Evolutionary conservation across 495 filamentous ascomycete species (phyloP).

Genomic region (Penicillium daleae): DNA sequence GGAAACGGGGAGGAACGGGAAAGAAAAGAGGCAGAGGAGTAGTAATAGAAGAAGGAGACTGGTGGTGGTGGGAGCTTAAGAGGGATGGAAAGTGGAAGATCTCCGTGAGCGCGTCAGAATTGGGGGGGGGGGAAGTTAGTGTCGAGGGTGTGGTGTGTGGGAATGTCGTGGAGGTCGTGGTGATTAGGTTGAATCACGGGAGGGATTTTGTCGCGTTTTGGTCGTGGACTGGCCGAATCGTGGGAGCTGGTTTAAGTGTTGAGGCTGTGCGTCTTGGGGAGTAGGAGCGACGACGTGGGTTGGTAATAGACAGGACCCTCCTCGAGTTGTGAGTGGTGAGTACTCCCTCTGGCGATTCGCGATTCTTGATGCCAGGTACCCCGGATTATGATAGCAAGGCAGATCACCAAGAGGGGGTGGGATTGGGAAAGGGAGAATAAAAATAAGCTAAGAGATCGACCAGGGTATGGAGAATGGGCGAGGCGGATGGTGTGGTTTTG

Average conservation of each 20-base stretch:
- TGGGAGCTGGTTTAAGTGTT: background rate
- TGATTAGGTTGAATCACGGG: slow-evolving; percentile 5
- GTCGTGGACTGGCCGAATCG: background rate
- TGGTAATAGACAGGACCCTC: background rate
- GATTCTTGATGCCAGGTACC: slow-evolving; percentile 13
- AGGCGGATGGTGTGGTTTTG: slow-evolving; percentile 34
- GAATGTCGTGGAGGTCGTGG: background rate
- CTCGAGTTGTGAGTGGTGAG: background rate
- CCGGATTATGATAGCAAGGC: slow-evolving; percentile 13
- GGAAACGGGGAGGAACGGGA: background rate
- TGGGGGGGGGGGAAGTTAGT: background rate
- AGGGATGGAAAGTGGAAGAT: background rate
- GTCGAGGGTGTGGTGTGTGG: background rate
- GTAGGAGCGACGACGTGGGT: background rate
- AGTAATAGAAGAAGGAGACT: background rate
- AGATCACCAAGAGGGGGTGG: slow-evolving; percentile 4
- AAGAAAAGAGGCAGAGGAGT: slow-evolving; percentile 8
- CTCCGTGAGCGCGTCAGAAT: background rate
- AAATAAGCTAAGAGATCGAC: slow-evolving; percentile 41
- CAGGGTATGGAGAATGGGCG: slow-evolving; percentile 40
- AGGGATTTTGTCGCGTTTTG: background rate
- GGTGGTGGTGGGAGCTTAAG: slow-evolving; percentile 1
- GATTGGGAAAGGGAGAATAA: slow-evolving; percentile 11
- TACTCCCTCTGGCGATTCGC: background rate
- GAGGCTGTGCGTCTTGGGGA: background rate